Evolutionary conservation across 2,329 filamentous ascomycete genomes (phyloP).

Genomic region (Cadophora sp.): DNA sequence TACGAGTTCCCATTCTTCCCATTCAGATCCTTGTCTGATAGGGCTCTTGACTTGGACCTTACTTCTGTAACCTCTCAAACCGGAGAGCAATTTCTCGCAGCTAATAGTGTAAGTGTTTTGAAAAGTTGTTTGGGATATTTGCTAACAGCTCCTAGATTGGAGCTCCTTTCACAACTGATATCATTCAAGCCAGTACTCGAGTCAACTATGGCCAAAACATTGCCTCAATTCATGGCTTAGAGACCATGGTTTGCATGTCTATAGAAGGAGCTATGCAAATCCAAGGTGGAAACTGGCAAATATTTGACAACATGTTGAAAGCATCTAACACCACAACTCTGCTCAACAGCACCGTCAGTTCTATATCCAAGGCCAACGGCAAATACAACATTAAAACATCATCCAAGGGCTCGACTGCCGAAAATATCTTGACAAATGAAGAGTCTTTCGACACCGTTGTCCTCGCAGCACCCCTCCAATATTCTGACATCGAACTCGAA

Average conservation of each 20-base stretch:
- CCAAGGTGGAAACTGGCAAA: slow-evolving; percentile 89
- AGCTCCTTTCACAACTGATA: slow-evolving; percentile 73
- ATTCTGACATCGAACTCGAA: slow-evolving; percentile 69
- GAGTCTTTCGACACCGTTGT: slow-evolving; percentile 77
- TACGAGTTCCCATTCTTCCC: slow-evolving; percentile 87
- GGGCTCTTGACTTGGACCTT: slow-evolving; percentile 71
- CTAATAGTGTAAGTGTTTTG: slow-evolving; percentile 59
- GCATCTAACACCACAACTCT: slow-evolving; percentile 65
- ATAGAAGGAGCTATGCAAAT: slow-evolving; percentile 83
- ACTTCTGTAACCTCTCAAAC: slow-evolving; percentile 70
- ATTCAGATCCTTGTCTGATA: slow-evolving; percentile 76
- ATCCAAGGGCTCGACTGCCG: slow-evolving; percentile 21
- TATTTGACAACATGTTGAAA: slow-evolving; percentile 84
- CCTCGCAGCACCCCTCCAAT: slow-evolving; percentile 85
- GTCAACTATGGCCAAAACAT: slow-evolving; percentile 96
- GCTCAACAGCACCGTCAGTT: slow-evolving; percentile 72
- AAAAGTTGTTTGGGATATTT: background rate
- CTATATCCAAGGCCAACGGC: slow-evolving; percentile 59
- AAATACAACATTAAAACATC: slow-evolving; percentile 55
- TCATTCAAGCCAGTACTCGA: slow-evolving; percentile 88
- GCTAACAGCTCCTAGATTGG: slow-evolving; percentile 57
- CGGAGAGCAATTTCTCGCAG: slow-evolving; percentile 73
- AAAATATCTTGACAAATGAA: slow-evolving; percentile 27
- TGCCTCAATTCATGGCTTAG: slow-evolving; percentile 83
- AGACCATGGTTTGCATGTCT: slow-evolving; percentile 89